Conservation (phyloP, 306 rosid species). For the Aeschynomene evenia region DNA sequence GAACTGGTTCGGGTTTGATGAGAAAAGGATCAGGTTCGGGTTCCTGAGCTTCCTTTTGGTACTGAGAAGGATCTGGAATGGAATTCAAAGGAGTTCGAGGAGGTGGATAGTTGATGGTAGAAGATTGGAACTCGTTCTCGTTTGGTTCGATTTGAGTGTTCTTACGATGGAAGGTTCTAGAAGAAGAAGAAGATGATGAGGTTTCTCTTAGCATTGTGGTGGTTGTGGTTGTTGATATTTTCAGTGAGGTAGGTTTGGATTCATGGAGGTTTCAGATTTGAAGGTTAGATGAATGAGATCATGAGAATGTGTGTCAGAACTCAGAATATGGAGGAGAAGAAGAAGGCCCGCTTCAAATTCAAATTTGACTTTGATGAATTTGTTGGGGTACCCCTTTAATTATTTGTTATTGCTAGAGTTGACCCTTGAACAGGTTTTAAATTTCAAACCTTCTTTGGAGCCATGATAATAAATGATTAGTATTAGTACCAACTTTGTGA, state of each 20-base stretch:
- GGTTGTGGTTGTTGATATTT: background rate
- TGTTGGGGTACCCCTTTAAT: conserved; percentile 28
- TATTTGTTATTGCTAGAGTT: background rate
- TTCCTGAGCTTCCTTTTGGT: conserved; percentile 34
- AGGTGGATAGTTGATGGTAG: conserved; percentile 52
- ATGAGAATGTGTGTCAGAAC: background rate
- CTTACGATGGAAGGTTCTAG: conserved; percentile 25
- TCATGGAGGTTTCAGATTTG: background rate
- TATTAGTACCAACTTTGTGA: background rate
- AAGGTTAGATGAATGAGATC: background rate
- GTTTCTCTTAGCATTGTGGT: conserved; percentile 44
- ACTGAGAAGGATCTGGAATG: conserved; percentile 79
- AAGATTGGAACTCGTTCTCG: conserved; percentile 65
- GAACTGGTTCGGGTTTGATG: conserved; percentile 41
- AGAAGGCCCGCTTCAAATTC: conserved; percentile 49
- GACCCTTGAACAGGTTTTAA: conserved; percentile 23
- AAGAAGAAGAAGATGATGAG: background rate
- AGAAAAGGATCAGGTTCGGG: conserved; percentile 35
- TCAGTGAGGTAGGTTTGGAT: background rate
- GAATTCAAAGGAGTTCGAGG: conserved; percentile 74
- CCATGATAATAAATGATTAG: no score
- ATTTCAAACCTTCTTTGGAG: conserved; percentile 26
- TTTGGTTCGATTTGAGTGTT: conserved; percentile 41
- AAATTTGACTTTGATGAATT: conserved; percentile 37
- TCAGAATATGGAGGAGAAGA: background rate